Percentiles rank a stretch among this genome's conserved stretches.
Evolutionary conservation across 805 yeast species (phyloP).

Genomic region (Starmerella scarabaei): DNA sequence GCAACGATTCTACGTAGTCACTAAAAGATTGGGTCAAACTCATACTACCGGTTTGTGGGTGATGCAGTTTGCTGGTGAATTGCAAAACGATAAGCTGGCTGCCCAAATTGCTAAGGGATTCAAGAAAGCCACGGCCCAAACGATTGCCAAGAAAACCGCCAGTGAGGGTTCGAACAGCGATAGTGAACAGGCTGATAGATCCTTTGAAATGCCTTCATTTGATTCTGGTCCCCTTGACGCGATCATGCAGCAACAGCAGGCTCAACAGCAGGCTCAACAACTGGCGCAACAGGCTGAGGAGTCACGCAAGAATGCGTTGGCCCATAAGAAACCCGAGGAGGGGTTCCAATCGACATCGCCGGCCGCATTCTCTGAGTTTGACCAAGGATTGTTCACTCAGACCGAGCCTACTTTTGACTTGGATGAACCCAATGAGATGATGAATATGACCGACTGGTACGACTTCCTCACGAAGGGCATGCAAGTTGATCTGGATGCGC

Average conservation of each 20-base stretch:
- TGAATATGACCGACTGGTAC: slow-evolving; percentile 31
- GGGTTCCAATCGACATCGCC: neutral
- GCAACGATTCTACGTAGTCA: slow-evolving; percentile 27
- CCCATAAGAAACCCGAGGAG: neutral
- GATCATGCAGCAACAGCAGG: neutral
- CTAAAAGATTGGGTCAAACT: slow-evolving; percentile 19
- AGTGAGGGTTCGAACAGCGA: neutral
- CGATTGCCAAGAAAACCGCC: neutral
- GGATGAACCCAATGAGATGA: slow-evolving; percentile 24
- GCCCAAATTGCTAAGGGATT: slow-evolving; percentile 2
- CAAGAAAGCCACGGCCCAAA: neutral
- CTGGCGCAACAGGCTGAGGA: neutral
- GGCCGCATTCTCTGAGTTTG: neutral
- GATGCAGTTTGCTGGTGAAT: slow-evolving; percentile 2
- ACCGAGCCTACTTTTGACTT: neutral
- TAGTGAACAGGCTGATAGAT: neutral
- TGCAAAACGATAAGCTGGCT: slow-evolving; percentile 3
- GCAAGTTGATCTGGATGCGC: neutral
- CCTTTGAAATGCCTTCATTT: too few species aligned
- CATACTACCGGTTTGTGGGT: slow-evolving; percentile 15
- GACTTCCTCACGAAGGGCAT: slow-evolving; percentile 23
- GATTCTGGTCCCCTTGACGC: too few species aligned
- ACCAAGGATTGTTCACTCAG: neutral
- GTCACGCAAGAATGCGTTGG: neutral
- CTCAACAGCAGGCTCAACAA: neutral